These are phyloP conservation scores for Cardiospermum halicacabum DNA, from an alignment of 345 rosid species.

Conservation along the genomic window DNA sequence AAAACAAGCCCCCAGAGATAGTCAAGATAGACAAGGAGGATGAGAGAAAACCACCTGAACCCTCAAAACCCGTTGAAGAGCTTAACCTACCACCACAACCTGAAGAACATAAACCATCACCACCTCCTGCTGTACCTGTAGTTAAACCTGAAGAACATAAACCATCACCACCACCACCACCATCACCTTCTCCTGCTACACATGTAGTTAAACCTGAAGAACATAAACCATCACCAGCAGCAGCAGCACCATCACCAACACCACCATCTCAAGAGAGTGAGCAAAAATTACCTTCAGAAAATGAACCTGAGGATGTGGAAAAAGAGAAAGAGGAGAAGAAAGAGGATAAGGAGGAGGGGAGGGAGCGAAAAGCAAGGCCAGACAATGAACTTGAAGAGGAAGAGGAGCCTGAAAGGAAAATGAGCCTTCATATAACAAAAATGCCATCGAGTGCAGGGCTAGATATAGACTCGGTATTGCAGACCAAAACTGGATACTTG, in stretches of 20 bases:
- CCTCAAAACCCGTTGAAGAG: conserved; percentile 17
- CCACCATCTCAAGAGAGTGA: too few species aligned
- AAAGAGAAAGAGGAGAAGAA: too few species aligned
- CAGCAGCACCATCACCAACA: too few species aligned
- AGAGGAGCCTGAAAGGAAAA: conserved; percentile 21
- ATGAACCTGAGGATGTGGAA: too few species aligned
- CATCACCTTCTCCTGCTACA: too few species aligned
- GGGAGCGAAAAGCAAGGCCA: conserved; percentile 12
- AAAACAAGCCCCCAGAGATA: conserved; percentile 30
- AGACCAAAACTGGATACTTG: conserved; percentile 56
- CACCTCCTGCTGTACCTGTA: too few species aligned
- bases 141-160: too few species aligned
- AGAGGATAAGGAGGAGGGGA: conserved; percentile 4
- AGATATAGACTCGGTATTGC: conserved; percentile 50
- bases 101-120: neutral
- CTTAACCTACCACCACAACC: conserved; percentile 1
- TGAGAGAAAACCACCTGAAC: conserved; percentile 12
- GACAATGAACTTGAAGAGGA: too few species aligned
- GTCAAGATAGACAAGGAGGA: conserved; percentile 41
- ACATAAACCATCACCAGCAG: too few species aligned
- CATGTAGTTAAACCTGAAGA: too few species aligned
- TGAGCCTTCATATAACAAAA: conserved; percentile 42
- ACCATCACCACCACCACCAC: conserved; percentile 3
- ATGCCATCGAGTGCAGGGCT: conserved; percentile 60
- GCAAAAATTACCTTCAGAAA: too few species aligned